Evolutionary conservation across 345 rosid genomes (phyloP).

Genomic region (Hibiscus trionum): DNA sequence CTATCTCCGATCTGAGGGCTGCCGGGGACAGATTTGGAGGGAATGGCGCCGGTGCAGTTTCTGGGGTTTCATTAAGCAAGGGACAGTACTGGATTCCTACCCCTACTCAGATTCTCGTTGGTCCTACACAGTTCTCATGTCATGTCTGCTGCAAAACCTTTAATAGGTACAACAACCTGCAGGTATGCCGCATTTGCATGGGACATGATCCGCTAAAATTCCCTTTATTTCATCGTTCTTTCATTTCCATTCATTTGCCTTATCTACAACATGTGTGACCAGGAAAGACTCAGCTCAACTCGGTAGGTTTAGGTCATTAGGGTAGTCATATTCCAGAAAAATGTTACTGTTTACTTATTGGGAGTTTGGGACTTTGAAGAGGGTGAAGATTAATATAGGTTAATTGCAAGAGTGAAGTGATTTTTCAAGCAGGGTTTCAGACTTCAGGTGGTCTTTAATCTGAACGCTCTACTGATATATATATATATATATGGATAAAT

Average conservation of each 20-base stretch:
- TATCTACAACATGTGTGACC: not conserved
- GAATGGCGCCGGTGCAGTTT: conserved; percentile 5
- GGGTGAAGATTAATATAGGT: not conserved
- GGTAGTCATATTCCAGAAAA: not conserved
- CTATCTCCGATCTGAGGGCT: conserved; percentile 17
- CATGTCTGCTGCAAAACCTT: conserved; percentile 50
- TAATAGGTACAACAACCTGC: conserved; percentile 56
- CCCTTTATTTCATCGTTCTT: not conserved
- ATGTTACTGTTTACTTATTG: not conserved
- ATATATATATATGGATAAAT: no score
- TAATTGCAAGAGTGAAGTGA: not conserved
- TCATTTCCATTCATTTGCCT: not conserved
- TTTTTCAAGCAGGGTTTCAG: not conserved
- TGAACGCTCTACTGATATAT: no score
- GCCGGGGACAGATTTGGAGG: not conserved
- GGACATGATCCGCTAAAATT: not conserved
- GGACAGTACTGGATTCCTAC: conserved; percentile 60
- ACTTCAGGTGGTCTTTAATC: not conserved
- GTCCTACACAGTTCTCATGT: conserved; percentile 56
- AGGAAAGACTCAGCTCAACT: not conserved
- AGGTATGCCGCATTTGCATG: conserved; percentile 28
- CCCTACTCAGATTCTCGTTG: conserved; percentile 53
- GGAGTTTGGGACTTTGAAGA: conserved; percentile 1
- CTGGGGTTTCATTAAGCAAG: conserved; percentile 21
- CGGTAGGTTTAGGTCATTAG: not conserved